phyloP scores from a whole-genome alignment of 192 early-diverging fungal genomes.

The Coemansia sp. region DNA sequence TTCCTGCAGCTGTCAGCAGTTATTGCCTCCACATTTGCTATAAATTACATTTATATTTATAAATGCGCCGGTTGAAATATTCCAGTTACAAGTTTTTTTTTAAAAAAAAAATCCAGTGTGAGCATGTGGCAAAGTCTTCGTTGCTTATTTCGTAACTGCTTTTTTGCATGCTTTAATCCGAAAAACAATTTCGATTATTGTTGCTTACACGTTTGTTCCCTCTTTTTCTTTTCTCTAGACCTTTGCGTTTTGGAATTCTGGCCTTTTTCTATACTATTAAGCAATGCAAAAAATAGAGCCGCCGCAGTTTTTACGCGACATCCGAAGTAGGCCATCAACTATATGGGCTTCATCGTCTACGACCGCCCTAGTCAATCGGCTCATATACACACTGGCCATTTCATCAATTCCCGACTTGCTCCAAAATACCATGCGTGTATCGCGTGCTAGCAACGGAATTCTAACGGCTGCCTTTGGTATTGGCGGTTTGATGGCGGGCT shows the following conservation, averaged over 20 bases:
- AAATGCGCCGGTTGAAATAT: not conserved
- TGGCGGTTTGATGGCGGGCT: conserved; percentile 36
- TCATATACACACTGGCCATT: conserved; percentile 46
- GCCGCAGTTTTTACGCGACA: conserved; percentile 11
- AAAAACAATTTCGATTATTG: too few relatives aligned
- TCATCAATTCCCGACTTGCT: conserved; percentile 46
- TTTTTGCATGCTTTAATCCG: too few relatives aligned
- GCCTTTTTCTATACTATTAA: not conserved
- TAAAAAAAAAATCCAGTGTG: not conserved
- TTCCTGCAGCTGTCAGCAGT: not conserved
- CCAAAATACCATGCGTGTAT: conserved; percentile 26
- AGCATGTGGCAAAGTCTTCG: too few relatives aligned
- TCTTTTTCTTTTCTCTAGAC: too few relatives aligned
- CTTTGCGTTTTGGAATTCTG: too few relatives aligned
- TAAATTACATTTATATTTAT: not conserved
- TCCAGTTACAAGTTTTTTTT: too few relatives aligned
- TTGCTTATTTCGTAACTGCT: too few relatives aligned
- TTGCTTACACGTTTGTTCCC: too few relatives aligned
- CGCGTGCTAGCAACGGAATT: conserved; percentile 41
- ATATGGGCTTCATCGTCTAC: conserved; percentile 39
- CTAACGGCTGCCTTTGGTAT: conserved; percentile 47
- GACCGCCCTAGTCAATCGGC: conserved; percentile 43
- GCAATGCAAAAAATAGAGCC: conserved; percentile 12
- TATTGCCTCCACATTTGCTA: not conserved
- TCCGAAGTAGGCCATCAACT: conserved; percentile 41